These are phyloP conservation scores for Adansonia gregorii DNA, from an alignment of 441 rosid genomes.

Conservation along the genomic window DNA sequence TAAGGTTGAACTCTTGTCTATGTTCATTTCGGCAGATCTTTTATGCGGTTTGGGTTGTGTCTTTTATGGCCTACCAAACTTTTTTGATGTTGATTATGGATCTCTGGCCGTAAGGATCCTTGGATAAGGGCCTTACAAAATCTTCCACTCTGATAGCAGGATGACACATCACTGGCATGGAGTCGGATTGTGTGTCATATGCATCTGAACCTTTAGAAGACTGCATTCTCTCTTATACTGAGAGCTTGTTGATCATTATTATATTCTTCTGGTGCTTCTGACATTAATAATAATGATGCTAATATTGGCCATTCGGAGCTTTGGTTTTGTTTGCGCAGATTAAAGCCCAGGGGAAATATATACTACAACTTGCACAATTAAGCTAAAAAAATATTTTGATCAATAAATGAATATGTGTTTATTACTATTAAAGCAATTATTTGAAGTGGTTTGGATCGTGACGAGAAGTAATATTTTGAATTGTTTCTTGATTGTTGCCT, in stretches of 20 bases:
- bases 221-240: neutral
- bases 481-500: neutral
- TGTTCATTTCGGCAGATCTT: neutral
- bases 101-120: constrained; percentile 1
- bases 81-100: neutral
- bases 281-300: neutral
- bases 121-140: neutral
- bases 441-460: neutral
- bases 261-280: neutral
- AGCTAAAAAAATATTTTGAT: neutral
- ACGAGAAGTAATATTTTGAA: neutral
- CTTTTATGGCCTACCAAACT: neutral
- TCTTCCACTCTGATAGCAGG: neutral
- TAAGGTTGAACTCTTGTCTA: neutral
- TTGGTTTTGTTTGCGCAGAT: neutral
- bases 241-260: neutral
- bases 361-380: neutral
- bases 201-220: neutral
- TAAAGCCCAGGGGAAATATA: neutral
- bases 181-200: neutral
- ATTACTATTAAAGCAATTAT: neutral
- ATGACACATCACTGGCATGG: neutral
- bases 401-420: neutral
- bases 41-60: neutral
- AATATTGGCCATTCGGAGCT: neutral